Conservation (phyloP, 2,329 filamentous ascomycete genomes). For the Cryphonectria parasitica region DNA sequence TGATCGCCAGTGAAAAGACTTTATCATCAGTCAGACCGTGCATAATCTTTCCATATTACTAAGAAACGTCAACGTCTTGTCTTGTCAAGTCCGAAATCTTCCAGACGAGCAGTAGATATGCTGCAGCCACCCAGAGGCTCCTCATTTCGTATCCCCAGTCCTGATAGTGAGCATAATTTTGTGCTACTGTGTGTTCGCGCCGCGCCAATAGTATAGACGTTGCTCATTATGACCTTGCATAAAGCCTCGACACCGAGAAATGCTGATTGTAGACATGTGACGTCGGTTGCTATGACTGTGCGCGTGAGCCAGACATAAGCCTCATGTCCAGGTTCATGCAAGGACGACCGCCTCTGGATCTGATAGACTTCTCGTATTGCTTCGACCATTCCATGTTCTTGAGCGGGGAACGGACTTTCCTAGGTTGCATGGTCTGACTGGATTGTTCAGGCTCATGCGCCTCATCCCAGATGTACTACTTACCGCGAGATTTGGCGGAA, state of each 20-base stretch:
- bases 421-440: background rate
- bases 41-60: conserved; percentile 17
- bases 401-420: background rate
- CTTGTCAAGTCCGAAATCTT: conserved; percentile 1
- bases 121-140: conserved; percentile 18
- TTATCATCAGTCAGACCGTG: background rate
- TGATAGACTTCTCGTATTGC: conserved; percentile 1
- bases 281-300: background rate
- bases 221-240: background rate
- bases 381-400: conserved; percentile 4
- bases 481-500: conserved; percentile 8
- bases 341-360: background rate
- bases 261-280: background rate
- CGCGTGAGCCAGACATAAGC: background rate
- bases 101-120: conserved; percentile 2
- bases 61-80: background rate
- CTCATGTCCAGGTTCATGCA: background rate
- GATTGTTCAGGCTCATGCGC: conserved; percentile 12
- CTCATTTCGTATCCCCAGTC: conserved; percentile 7
- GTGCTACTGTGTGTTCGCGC: background rate
- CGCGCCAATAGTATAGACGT: background rate
- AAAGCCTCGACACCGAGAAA: background rate
- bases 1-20: background rate
- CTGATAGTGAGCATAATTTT: conserved; percentile 1
- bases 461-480: conserved; percentile 8